Percentiles rank a stretch among this genome's conserved stretches.
phyloP scores from a whole-genome alignment of 2,329 filamentous ascomycete genomes.

The Aureobasidium sp. region DNA sequence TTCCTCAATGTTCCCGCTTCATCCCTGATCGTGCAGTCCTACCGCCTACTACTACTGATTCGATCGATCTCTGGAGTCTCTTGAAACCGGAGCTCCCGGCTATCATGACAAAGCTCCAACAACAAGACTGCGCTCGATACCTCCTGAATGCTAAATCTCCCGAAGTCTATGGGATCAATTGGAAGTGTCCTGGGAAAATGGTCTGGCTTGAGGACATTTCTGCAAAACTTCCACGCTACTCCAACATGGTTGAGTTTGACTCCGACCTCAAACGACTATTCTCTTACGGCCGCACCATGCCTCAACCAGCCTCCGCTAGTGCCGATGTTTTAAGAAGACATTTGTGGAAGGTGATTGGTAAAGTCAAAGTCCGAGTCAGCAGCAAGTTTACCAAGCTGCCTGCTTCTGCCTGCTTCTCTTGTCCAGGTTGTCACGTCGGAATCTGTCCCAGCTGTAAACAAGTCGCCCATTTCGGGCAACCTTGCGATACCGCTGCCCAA shows the following conservation, averaged over 20 bases:
- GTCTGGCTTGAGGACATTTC: background rate
- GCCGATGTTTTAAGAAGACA: background rate
- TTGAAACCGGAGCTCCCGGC: constrained; percentile 10
- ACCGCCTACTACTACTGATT: background rate
- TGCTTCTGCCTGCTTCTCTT: constrained; percentile 26
- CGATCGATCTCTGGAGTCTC: constrained; percentile 4
- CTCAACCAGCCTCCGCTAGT: background rate
- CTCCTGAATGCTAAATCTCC: background rate
- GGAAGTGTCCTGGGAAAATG: background rate
- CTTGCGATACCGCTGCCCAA: constrained; percentile 31
- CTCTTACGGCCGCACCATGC: background rate
- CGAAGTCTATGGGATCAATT: background rate
- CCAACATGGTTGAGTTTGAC: background rate
- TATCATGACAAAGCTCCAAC: background rate
- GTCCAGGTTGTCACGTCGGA: constrained; percentile 35
- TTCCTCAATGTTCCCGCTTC: constrained; percentile 41
- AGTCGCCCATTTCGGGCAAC: constrained; percentile 30
- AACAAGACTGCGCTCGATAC: background rate
- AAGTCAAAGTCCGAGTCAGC: background rate
- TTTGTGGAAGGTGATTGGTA: constrained; percentile 1
- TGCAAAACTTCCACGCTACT: background rate
- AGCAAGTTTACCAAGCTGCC: background rate
- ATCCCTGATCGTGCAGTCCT: constrained; percentile 31
- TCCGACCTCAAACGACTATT: constrained; percentile 8
- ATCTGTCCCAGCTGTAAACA: constrained; percentile 40